Evolutionary conservation across 208 protist species (phyloP).

Genomic region (Lotmaria passim): DNA sequence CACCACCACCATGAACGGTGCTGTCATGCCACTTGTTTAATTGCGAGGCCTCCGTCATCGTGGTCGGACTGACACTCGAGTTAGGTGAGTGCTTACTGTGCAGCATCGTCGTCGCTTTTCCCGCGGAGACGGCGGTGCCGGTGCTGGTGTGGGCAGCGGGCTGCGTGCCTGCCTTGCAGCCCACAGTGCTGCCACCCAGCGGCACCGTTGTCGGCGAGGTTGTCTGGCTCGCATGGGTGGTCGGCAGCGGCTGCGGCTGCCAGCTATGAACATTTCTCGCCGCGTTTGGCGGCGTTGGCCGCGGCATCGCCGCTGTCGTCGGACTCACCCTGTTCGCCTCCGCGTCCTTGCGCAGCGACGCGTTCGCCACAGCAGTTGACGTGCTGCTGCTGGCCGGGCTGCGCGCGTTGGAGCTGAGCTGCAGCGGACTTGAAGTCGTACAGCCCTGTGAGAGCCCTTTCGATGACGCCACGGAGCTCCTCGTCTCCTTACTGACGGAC

Average conservation of each 20-base stretch:
- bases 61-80: background rate
- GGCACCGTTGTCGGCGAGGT: background rate
- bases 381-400: conserved; percentile 17
- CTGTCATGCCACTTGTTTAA: background rate
- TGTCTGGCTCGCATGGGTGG: background rate
- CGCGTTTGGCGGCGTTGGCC: background rate
- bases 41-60: background rate
- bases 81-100: conserved; percentile 2
- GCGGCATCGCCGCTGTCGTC: background rate
- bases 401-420: conserved; percentile 14
- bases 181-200: background rate
- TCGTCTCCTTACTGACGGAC: background rate
- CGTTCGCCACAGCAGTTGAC: conserved; percentile 2
- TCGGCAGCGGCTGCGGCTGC: background rate
- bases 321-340: background rate
- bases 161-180: background rate
- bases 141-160: background rate
- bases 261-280: background rate
- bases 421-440: background rate
- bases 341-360: background rate
- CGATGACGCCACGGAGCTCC: background rate
- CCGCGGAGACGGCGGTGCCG: background rate
- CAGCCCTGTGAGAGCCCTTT: background rate
- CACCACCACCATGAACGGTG: too few species aligned
- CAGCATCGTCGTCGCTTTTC: background rate